Evolutionary conservation across 805 yeast species (phyloP).

Genomic region (Candida qinlingensis): DNA sequence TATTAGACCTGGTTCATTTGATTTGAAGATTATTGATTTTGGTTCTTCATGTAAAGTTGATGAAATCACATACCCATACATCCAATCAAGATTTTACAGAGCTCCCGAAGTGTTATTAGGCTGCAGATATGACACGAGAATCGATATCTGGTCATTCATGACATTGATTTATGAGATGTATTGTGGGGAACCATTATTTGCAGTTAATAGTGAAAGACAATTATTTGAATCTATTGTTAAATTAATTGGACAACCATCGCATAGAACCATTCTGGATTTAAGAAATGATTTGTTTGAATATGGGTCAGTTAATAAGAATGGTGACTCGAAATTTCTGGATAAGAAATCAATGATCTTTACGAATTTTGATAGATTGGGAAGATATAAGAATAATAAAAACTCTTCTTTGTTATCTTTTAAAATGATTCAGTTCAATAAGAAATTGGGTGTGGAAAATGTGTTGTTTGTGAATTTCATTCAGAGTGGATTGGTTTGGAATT

Average conservation of each 20-base stretch:
- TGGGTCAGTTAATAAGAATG: constrained; percentile 30
- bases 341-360: constrained; percentile 32
- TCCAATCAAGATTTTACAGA: constrained; percentile 75
- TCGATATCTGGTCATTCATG: constrained; percentile 91
- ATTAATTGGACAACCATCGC: constrained; percentile 77
- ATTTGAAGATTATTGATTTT: constrained; percentile 72
- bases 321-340: constrained; percentile 14
- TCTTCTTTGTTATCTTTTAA: constrained; percentile 13
- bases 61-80: constrained; percentile 74
- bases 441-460: constrained; percentile 7
- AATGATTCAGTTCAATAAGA: constrained; percentile 13
- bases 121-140: constrained; percentile 67
- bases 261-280: constrained; percentile 32
- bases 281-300: constrained; percentile 32
- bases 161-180: constrained; percentile 85
- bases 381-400: constrained; percentile 13
- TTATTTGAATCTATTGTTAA: constrained; percentile 70
- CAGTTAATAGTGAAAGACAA: constrained; percentile 78
- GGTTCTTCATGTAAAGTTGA: constrained; percentile 61
- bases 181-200: constrained; percentile 80
- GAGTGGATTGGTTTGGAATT: constrained; percentile 38
- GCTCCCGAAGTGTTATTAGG: constrained; percentile 78
- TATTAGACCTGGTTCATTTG: constrained; percentile 34
- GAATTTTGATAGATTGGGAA: constrained; percentile 28
- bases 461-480: constrained; percentile 25